These are phyloP conservation scores for Nakazawaea pomicola DNA, from an alignment of 805 yeast species.

Conservation along the genomic window DNA sequence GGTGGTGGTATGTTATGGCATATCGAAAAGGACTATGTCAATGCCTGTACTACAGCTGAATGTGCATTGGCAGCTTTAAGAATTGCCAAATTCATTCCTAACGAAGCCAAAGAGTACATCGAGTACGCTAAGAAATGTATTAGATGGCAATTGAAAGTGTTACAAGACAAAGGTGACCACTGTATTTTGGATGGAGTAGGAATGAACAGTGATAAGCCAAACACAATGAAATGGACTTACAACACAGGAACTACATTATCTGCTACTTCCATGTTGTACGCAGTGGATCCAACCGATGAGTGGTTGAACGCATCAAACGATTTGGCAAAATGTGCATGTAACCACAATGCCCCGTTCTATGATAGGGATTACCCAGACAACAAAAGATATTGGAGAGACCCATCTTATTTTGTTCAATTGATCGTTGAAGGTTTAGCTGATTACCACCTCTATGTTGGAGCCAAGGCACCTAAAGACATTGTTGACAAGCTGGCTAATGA, in stretches of 20 bases:
- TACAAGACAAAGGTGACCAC: slow-evolving; percentile 50
- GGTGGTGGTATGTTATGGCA: slow-evolving; percentile 72
- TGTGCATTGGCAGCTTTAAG: slow-evolving; percentile 58
- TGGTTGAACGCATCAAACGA: slow-evolving; percentile 43
- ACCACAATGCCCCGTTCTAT: slow-evolving; percentile 50
- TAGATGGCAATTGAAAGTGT: slow-evolving; percentile 48
- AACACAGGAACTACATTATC: slow-evolving; percentile 64
- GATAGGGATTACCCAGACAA: slow-evolving; percentile 54
- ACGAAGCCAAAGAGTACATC: slow-evolving; percentile 40
- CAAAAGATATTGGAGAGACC: slow-evolving; percentile 60
- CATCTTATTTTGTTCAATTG: slow-evolving; percentile 58
- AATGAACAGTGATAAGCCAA: slow-evolving; percentile 35
- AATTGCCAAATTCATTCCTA: slow-evolving; percentile 47
- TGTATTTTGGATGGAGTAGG: slow-evolving; percentile 60
- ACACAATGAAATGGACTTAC: slow-evolving; percentile 58
- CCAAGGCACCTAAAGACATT: slow-evolving; percentile 29
- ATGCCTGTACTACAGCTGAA: slow-evolving; percentile 66
- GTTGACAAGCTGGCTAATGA: slow-evolving; percentile 31
- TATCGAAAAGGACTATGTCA: slow-evolving; percentile 49
- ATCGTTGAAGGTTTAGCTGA: slow-evolving; percentile 66
- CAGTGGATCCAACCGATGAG: slow-evolving; percentile 42
- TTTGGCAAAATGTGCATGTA: slow-evolving; percentile 55
- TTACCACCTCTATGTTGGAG: slow-evolving; percentile 46
- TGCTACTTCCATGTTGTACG: slow-evolving; percentile 45
- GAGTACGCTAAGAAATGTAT: slow-evolving; percentile 57